phyloP scores from a whole-genome alignment of 2,329 filamentous ascomycete genomes.

The Paecilomyces sp. region DNA sequence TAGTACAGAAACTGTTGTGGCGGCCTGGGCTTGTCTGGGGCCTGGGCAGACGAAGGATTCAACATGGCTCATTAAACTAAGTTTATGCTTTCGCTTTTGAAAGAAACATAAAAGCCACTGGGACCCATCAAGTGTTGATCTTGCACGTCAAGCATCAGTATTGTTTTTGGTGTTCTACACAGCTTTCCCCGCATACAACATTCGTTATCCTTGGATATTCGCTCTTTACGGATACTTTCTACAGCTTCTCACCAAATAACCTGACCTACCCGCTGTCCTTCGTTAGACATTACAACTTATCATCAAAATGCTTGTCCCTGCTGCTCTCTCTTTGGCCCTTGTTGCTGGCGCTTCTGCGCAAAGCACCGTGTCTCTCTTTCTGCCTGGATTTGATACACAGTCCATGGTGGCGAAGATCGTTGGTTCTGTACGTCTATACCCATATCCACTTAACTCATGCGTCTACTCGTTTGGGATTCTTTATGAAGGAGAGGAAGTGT shows the following conservation, averaged over 20 bases:
- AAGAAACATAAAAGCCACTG: not conserved
- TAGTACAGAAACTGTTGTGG: not conserved
- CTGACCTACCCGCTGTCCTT: not conserved
- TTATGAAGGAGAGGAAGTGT: not conserved
- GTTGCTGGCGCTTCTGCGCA: constrained; percentile 7
- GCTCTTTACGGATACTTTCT: not conserved
- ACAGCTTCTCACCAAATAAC: not conserved
- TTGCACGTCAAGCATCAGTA: not conserved
- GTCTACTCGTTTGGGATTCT: too few species aligned
- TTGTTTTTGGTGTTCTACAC: not conserved
- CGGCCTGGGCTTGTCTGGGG: not conserved
- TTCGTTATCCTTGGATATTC: not conserved
- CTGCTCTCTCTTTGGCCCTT: constrained; percentile 1
- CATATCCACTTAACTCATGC: not conserved
- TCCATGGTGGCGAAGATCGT: constrained; percentile 4
- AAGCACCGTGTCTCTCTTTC: constrained; percentile 4
- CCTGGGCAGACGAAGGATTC: not conserved
- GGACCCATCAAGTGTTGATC: not conserved
- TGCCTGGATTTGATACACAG: constrained; percentile 6
- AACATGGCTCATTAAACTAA: not conserved
- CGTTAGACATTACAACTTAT: not conserved
- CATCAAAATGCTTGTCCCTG: not conserved
- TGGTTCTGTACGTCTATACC: constrained; percentile 1
- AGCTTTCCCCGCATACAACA: not conserved
- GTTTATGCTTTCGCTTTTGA: not conserved